These are phyloP conservation scores for Kodamaea sagamina DNA, from an alignment of 805 yeast genomes.

Conservation along the genomic window DNA sequence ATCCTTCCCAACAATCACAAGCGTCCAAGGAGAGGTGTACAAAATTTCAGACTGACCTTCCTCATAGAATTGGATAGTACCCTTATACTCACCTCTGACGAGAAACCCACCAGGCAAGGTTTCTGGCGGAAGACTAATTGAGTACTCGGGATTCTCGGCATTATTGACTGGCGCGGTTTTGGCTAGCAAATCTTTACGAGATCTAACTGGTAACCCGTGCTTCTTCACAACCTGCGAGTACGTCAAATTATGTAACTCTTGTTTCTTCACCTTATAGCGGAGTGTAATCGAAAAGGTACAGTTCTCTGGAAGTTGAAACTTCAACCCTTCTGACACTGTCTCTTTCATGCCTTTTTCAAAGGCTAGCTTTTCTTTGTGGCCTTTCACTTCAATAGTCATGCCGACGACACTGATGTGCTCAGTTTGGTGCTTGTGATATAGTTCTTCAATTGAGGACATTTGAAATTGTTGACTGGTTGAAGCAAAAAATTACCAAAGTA, in stretches of 20 bases:
- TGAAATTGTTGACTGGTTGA: too few relatives aligned
- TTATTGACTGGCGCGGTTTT: slow-evolving; percentile 19
- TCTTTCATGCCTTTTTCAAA: slow-evolving; percentile 26
- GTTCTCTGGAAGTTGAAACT: slow-evolving; percentile 29
- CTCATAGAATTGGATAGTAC: background rate
- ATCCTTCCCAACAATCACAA: background rate
- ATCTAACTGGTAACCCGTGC: slow-evolving; percentile 27
- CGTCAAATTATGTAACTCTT: slow-evolving; percentile 22
- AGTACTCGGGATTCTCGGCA: slow-evolving; percentile 19
- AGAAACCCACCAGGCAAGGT: slow-evolving; percentile 20
- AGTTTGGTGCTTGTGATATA: slow-evolving; percentile 18
- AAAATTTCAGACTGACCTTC: background rate
- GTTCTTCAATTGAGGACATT: background rate
- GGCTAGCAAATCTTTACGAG: slow-evolving; percentile 22
- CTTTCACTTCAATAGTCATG: slow-evolving; percentile 28
- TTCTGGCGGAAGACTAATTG: slow-evolving; percentile 26
- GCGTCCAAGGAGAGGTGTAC: background rate
- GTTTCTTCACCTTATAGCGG: slow-evolving; percentile 22
- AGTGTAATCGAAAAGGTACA: slow-evolving; percentile 26
- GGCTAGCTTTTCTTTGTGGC: slow-evolving; percentile 23
- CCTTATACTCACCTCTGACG: background rate
- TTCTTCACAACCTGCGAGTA: slow-evolving; percentile 32
- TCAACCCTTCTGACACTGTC: slow-evolving; percentile 23
- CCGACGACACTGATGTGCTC: slow-evolving; percentile 27
- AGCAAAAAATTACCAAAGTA: too few relatives aligned